phyloP scores from a whole-genome alignment of 2,329 filamentous ascomycete genomes.

The Pseudocercospora pini-densiflorae region DNA sequence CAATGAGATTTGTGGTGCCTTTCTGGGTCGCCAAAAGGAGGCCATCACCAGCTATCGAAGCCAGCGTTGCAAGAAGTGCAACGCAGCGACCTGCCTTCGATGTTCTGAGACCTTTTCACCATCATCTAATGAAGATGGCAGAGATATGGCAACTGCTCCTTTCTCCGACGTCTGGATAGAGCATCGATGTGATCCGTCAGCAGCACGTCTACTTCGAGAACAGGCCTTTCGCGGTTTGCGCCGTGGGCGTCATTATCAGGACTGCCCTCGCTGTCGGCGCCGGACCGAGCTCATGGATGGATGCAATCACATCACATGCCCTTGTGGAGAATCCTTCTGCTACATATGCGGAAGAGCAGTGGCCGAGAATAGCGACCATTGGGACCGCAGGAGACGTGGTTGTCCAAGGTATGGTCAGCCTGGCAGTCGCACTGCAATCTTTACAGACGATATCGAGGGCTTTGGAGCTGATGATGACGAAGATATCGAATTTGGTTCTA shows the following conservation, averaged over 20 bases:
- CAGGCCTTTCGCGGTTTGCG: conserved; percentile 20
- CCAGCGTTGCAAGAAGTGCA: conserved; percentile 7
- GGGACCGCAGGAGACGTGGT: conserved; percentile 16
- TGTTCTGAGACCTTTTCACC: conserved; percentile 12
- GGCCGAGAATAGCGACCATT: conserved; percentile 10
- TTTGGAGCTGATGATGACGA: conserved; percentile 8
- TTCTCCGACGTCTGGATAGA: background rate
- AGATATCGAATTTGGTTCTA: background rate
- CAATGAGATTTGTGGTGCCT: conserved; percentile 7
- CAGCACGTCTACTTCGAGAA: conserved; percentile 8
- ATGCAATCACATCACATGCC: conserved; percentile 29
- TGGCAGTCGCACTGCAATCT: conserved; percentile 15
- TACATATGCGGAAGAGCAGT: conserved; percentile 22
- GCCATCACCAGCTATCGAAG: background rate
- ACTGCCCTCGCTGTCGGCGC: conserved; percentile 23
- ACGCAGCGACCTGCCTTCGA: conserved; percentile 9
- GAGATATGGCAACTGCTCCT: background rate
- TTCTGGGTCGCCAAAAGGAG: conserved; percentile 1
- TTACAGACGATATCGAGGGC: conserved; percentile 13
- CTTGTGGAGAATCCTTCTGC: conserved; percentile 23
- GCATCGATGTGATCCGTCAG: conserved; percentile 20
- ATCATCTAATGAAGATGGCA: background rate
- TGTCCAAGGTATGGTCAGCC: conserved; percentile 23
- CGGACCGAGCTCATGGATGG: conserved; percentile 21
- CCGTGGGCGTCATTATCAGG: conserved; percentile 27